Evolutionary conservation across 2,329 filamentous ascomycete genomes (phyloP).

Genomic region (Alternaria burnsii): DNA sequence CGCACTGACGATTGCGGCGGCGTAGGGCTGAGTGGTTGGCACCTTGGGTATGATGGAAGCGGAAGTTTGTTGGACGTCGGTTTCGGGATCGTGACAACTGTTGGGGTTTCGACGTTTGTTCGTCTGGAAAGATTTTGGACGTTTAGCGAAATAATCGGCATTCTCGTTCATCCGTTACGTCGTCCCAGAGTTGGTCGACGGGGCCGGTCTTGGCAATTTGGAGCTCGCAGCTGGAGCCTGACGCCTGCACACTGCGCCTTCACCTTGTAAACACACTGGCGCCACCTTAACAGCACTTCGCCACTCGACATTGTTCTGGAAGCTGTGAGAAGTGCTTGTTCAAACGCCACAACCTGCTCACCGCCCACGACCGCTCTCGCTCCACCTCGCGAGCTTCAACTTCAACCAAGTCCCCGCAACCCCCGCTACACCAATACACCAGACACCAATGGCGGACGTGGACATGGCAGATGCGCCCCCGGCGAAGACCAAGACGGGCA

Average conservation of each 20-base stretch:
- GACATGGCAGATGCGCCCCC: constrained; percentile 89
- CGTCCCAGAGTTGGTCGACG: constrained; percentile 8
- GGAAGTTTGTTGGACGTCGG: background rate
- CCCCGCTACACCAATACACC: constrained; percentile 30
- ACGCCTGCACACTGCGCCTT: constrained; percentile 15
- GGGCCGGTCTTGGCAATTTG: constrained; percentile 22
- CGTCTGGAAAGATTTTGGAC: background rate
- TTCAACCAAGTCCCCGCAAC: constrained; percentile 27
- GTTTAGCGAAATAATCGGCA: background rate
- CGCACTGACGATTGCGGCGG: constrained; percentile 29
- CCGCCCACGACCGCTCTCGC: constrained; percentile 1
- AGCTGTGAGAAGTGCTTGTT: constrained; percentile 12
- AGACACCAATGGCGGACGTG: constrained; percentile 81
- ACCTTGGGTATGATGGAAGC: constrained; percentile 7
- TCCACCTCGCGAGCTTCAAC: constrained; percentile 8
- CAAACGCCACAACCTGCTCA: background rate
- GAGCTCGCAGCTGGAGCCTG: constrained; percentile 25
- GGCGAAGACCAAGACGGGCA: constrained; percentile 61
- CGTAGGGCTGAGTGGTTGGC: constrained; percentile 28
- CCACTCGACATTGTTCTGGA: constrained; percentile 7
- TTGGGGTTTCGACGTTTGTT: background rate
- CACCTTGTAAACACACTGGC: constrained; percentile 2
- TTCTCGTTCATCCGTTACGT: background rate
- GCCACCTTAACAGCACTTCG: constrained; percentile 7
- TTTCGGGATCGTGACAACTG: background rate